Evolutionary conservation across 2,329 filamentous ascomycete genomes (phyloP), one percentile per base, ranked within the genome.

Genomic region (Neofusicoccum laricinum): DNA sequence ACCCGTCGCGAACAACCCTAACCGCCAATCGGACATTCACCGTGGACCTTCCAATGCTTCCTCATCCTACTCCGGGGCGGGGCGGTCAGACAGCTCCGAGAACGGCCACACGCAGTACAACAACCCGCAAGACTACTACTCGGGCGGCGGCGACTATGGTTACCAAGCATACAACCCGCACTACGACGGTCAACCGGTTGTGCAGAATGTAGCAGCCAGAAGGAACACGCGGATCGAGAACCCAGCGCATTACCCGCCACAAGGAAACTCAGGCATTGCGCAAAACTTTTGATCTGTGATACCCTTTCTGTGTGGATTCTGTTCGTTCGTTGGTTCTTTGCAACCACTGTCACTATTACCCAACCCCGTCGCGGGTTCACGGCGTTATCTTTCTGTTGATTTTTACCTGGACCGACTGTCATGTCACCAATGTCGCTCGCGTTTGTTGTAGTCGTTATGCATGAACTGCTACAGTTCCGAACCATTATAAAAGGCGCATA

Each of bases 201-300:
- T 99, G 68, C 88, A 93, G 64, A 95, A 99, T 76, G 95, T 98
- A 68, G 90, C 90, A 68, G 95, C 95, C 32, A 85, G 95, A 70
- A 87, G 95, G 69, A 97, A 97, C 80, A 97, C 95, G 12, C 88
- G 93, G 67, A 98, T 99, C 72, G 93, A 98, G 80, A 96, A 90
- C 75, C 90, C 92, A 2, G 87, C 91, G 49, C 91, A 95, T 67
- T 96, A 91, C 72, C 93, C 94, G 11, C 92, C 96, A 74, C 93
- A 96, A 81, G 88, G 86, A 38, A 96, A 91, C 71, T 92, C 92
- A 43, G 95, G 95, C 65, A 97, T 99, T 72, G 91, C 95, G 36
- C 95, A 98, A 79, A 99, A 99, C 78, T 99, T 99, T 72, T 98
- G 55, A 59, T 59, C 41, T 36, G 40, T 25, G 41, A 59, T 59